Base-by-base conservation (phyloP, 805 yeast genomes). In the Saturnispora sekii region DNA sequence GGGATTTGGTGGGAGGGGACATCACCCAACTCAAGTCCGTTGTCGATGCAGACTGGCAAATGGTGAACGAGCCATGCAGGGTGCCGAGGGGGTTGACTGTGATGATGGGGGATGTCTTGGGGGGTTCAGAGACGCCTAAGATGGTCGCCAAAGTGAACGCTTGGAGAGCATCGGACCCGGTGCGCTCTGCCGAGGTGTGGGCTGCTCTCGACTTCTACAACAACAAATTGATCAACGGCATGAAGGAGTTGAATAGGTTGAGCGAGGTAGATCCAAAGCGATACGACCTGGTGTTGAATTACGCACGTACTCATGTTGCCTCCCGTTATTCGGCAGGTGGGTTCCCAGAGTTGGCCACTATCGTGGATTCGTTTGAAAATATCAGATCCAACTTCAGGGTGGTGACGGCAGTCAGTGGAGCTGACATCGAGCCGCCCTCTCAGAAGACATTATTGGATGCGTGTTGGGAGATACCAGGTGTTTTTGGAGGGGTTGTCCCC, bases 401-500 rank as follows among this genome's bases (percentile, higher is more conserved):
- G 14, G 71, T 93, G 55, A 84, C 97, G 0, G 48, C 52, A 2
- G 67, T 68, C 26, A 72, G 95, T 0, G 84, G 82, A 0, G 97
- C 94, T 0, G 87, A 83, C n/a, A 77, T 93, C 41, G 97, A 93
- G 62, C 98, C 98, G 0, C 62, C 58, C 2, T 66, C 71, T 16
- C 98, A 93, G 62, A 84, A 96, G 0, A 48, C 53, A 1, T 67
- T 93, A 5, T 64, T 93, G 7, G 77, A 90, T 56, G 60, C 66
- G 14, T 77, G 84, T 47, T 60, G 70, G 35, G 52, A 61, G 7
- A 57, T 85, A 16, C 67, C 67, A 0, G 98, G 98, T 12, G 93
- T 87, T 29, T 53, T 90, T 15, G 95, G 96, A 0, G 97, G 96
- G n/a, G 89, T 93, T 31, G 95, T 93, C 3, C 98, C 98, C 0